Evolutionary conservation across 345 rosid species (phyloP), one percentile per base, ranked within the genome.

Genomic region (Murraya paniculata): DNA sequence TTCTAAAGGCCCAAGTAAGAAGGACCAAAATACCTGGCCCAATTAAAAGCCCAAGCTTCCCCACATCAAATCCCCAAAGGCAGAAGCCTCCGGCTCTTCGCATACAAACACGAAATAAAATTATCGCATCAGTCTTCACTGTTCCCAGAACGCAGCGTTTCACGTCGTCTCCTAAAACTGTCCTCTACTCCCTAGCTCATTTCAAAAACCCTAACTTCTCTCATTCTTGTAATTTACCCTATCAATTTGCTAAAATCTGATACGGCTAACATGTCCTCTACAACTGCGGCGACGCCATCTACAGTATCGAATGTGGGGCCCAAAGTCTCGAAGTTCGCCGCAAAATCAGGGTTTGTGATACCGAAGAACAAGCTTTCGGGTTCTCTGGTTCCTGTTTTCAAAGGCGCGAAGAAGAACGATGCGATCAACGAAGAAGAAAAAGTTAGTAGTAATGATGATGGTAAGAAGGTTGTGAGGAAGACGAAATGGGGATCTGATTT

Each of bases 321-420:
- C 8, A 96, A 89, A 88, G 88, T 86, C 77, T 90, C 98, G 31
- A 87, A 88, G 82, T 96, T 94, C 77, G 93, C 90, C 36, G 82
- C 91, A 25, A 96, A 91, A 77, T 84, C 94, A 21, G 97, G 98
- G 48, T 96, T 94, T 75, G 93, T 96, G 67, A 96, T 96, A 71
- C 98, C 99, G 18, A 96, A 92, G 79, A 96, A 94, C 81, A 96
- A 94, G 62, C 82, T 94, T 48, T 91, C 97, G 0, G 98, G 99
- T 62, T 94, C 98, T 5, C 45, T 96, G 78, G 88, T 94, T 73
- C 97, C 98, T 2, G 84, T 87, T 60, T 88, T 84, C 56, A 86
- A 81, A 83, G 94, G 91, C 27, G 87, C 84, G 68, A 91, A 89
- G 76, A 86, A 85, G 75, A 59, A 71, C 68, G 88, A 81, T 77